A percentile compares a stretch with the other conserved stretches of the same genome.
phyloP scores from a whole-genome alignment of 2,329 filamentous ascomycete species.

The Cordyceps farinosa region DNA sequence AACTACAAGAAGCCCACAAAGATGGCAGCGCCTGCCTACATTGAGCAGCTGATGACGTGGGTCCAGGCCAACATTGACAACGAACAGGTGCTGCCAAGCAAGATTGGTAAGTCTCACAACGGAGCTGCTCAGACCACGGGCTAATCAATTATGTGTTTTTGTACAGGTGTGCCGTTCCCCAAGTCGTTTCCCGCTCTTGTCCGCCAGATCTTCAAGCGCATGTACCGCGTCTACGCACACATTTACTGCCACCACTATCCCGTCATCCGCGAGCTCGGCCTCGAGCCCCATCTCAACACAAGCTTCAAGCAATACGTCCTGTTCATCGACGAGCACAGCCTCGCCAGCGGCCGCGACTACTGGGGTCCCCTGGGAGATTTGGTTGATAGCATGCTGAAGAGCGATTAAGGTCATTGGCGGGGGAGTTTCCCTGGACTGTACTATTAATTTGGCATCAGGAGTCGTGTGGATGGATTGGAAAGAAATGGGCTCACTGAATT shows the following conservation, averaged over 20 bases:
- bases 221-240: conserved; percentile 98
- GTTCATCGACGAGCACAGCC: conserved; percentile 93
- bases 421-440: neutral
- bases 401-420: conserved; percentile 56
- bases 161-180: conserved; percentile 83
- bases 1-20: conserved; percentile 95
- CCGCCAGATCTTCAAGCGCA: conserved; percentile 95
- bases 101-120: conserved; percentile 58
- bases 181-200: conserved; percentile 86
- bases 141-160: neutral
- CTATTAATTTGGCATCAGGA: neutral
- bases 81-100: conserved; percentile 88
- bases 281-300: conserved; percentile 96
- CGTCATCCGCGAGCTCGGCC: conserved; percentile 87
- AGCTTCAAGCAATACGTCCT: conserved; percentile 99
- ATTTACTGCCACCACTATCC: conserved; percentile 99
- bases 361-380: conserved; percentile 94
- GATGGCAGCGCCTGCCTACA: conserved; percentile 95
- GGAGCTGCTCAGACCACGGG: too few species aligned
- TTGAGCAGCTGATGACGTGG: conserved; percentile 97
- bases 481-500: conserved; percentile 1
- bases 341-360: conserved; percentile 93
- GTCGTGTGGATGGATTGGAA: neutral
- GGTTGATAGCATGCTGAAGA: conserved; percentile 96
- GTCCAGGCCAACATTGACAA: conserved; percentile 95